Base-by-base conservation (phyloP, 371 early-diverging fungal species). In the Lichtheimia hyalospora region DNA sequence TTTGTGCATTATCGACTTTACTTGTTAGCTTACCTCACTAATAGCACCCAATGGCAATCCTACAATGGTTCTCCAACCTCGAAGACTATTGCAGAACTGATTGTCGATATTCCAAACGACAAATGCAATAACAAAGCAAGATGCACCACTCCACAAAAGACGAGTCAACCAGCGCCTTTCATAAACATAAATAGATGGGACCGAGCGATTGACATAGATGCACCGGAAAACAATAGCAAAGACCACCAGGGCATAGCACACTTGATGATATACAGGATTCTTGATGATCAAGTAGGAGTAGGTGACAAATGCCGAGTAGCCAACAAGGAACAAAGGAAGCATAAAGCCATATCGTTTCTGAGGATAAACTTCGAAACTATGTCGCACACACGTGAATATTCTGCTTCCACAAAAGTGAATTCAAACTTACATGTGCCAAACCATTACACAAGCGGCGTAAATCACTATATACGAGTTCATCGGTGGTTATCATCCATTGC, bases 71-170 rank as follows among this genome's bases (percentile, higher is more conserved):
- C 92, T 67, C 57, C 79, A 62, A 7, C 58, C 66, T 18, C 88
- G 79, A 34, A 93, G 62, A 14, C 68, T 40, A 27, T 60, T 49
- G 61, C 94, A 93, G 56, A 79, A 84, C 21, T 79, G 70, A 64
- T 92, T 93, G 70, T 93, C 94, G 15, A 91, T 67, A 58, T 90
- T 91, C 94, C 94, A 93, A 40, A 91, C 69, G 3, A 73, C 58
- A 63, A 92, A 92, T 1, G 87, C 86, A 12, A 73, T 27, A 20
- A 78, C 71, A 62, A 87, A 88, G 15, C 85, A 70, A 39, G 62
- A 55, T 27, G 63, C 81, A 21, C 65, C 78, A 50, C 58, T 60
- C 61, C 69, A 69, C 48, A 81, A 62, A 52, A 70, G 68, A 48
- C 42, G 54, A 42, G 63, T 63, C 72, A 75, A 72, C 15, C 58